Conservation (phyloP, 2,329 filamentous ascomycete genomes). For the Paraconiothyrium brasiliense region DNA sequence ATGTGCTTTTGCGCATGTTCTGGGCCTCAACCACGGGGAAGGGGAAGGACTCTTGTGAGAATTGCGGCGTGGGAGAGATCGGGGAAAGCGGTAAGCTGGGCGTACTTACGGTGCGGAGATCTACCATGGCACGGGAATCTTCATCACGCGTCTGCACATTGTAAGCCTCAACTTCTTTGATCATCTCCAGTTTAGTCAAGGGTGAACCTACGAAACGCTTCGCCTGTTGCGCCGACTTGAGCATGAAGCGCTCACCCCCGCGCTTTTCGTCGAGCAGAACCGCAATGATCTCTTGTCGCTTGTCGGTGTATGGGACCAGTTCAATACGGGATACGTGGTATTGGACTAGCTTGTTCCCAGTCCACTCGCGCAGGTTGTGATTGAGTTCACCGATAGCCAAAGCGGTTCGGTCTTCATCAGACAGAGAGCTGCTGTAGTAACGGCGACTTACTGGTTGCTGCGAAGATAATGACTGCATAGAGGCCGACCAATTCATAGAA, state of each 20-base stretch:
- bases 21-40: not conserved
- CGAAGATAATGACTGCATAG: not conserved
- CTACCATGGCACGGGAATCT: slow-evolving; percentile 16
- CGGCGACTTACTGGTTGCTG: slow-evolving; percentile 19
- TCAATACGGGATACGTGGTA: slow-evolving; percentile 23
- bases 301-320: slow-evolving; percentile 20
- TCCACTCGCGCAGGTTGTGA: slow-evolving; percentile 33
- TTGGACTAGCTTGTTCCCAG: slow-evolving; percentile 16
- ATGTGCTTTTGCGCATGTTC: not conserved
- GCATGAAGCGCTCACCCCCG: slow-evolving; percentile 15
- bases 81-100: slow-evolving; percentile 9
- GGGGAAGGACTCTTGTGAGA: not conserved
- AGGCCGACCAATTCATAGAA: not conserved
- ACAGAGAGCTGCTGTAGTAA: slow-evolving; percentile 35
- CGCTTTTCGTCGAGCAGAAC: slow-evolving; percentile 24
- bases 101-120: slow-evolving; percentile 18
- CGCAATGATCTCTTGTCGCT: slow-evolving; percentile 20
- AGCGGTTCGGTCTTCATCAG: slow-evolving; percentile 25
- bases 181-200: slow-evolving; percentile 17
- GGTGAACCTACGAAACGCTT: slow-evolving; percentile 19
- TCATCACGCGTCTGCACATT: slow-evolving; percentile 12
- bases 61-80: not conserved
- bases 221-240: slow-evolving; percentile 20
- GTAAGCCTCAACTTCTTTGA: slow-evolving; percentile 18
- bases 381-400: slow-evolving; percentile 29